Conservation (phyloP, 371 early-diverging fungal genomes). For the Massospora cicadina region DNA sequence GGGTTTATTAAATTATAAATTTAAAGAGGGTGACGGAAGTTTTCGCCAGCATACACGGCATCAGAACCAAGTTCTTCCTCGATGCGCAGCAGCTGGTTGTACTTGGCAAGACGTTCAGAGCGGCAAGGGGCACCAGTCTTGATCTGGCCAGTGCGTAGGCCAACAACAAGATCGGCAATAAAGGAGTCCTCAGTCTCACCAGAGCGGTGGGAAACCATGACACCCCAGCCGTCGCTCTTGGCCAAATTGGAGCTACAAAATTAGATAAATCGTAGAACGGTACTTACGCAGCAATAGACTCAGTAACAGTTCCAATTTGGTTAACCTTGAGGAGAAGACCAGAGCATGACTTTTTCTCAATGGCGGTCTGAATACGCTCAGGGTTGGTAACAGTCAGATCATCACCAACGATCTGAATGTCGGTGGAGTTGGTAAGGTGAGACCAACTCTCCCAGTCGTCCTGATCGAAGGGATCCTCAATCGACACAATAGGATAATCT, state of each 20-base stretch:
- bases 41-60: conserved; percentile 79
- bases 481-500: conserved; percentile 88
- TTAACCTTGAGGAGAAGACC: conserved; percentile 96
- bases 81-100: conserved; percentile 95
- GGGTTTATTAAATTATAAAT: background rate
- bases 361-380: conserved; percentile 69
- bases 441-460: conserved; percentile 93
- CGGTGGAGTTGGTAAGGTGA: conserved; percentile 45
- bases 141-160: conserved; percentile 94
- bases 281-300: conserved; percentile 64
- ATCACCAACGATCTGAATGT: conserved; percentile 93
- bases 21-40: conserved; percentile 51
- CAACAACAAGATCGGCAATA: conserved; percentile 97
- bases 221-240: conserved; percentile 81
- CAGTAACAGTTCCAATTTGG: conserved; percentile 97
- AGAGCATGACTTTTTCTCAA: conserved; percentile 88
- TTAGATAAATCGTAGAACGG: background rate
- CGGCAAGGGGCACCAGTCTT: conserved; percentile 99
- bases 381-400: conserved; percentile 98
- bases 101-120: conserved; percentile 94
- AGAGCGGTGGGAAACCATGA: conserved; percentile 98
- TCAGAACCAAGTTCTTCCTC: conserved; percentile 67
- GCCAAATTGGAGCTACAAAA: conserved; percentile 28
- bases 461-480: conserved; percentile 99
- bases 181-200: conserved; percentile 99